Evolutionary conservation across 2,329 filamentous ascomycete genomes (phyloP), one percentile per base, ranked within the genome.

Genomic region (Herpomyces periplanetae): DNA sequence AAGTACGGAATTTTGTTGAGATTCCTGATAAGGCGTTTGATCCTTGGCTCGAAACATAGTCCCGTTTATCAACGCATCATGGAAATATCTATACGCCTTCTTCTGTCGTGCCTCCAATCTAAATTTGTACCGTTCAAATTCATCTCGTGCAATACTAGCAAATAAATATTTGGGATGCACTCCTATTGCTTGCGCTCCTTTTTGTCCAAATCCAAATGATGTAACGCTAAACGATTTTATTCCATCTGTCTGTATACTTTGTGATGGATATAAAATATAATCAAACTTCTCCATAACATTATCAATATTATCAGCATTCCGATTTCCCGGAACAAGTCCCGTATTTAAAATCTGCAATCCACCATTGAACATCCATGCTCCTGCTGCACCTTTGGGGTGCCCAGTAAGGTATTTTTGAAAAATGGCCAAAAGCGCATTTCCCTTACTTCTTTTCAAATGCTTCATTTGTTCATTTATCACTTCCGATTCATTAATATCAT

Each of bases 311-410:
- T 96, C 80, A 19, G 80, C 80, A 31, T 96, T 96, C 33, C 73
- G 64, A 47, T 96, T 96, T 24, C 80, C 80, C 7, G 80, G 80
- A 10, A 96, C 75, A 19, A 96, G 49, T 34, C 80, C 80, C 19
- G 53, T 62, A 48, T 91, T 85, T 31, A 96, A 55, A 17, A 88
- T 69, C 40, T 96, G 80, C 37, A 96, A 47, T 39, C 68, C 80
- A 28, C 80, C 80, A 48, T 96, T 96, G 53, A 96, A 60, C 80
- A 96, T 96, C 73, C 80, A 96, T 18, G 75, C 80, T 48, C 80
- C 80, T 24, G 80, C 80, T 32, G 80, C 75, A 60, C 80, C 80
- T 58, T 96, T 96, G 33, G 80, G 80, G 39, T 96, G 80, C 40
- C 80, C 80, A 21, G 84, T 96, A 25, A 96, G 59, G 41, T 84